Base-by-base conservation (phyloP, 2,329 filamentous ascomycete genomes). In the Alternaria solani region DNA sequence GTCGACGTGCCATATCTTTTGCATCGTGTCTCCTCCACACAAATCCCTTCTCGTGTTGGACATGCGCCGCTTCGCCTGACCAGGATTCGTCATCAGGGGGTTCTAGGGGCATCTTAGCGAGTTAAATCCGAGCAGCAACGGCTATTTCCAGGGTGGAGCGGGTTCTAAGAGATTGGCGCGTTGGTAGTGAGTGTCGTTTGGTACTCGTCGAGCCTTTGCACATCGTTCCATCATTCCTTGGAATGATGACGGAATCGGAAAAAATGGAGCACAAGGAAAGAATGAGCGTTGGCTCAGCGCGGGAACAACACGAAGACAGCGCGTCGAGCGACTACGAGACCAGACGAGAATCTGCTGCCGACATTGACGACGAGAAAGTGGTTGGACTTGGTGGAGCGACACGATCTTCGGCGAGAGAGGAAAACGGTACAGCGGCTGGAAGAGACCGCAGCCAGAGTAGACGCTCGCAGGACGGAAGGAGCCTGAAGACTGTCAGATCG, bases 401-500 rank as follows among this genome's bases (percentile, higher is more conserved):
- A 6, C 28, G 39, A 12, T 12, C 34, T 20, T 46, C 55, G 7
- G 28, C 57, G 6, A 51, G 51, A 26, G 52, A 59, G 4, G 47
- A 51, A 9, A 44, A 57, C 5, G 38, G 47, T n/a, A 49, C 38
- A 6, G 36, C 47, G 11, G 26, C n/a, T 26, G 36, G 36, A n/a
- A 57, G 52, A 61, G 25, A 49, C 1, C 49, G 51, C 9, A 55
- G 47, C 20, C 58, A 54, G 18, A 55, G 57, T 25, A 61, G 62
- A 26, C 57, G 46, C 8, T 71, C 69, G n/a, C 66, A 70, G 47
- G 66, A 69, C 16, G 58, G 39, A 9, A 53, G 65, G 23, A 68
- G 59, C 28, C 42, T 71, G 25, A 64, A 63, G 47, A 65, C 65
- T 8, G 55, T 71, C 16, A 62, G 64, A 43, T 78, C 75, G 25